Evolutionary conservation across 257 asterid species (phyloP).

Genomic region (Apocynum venetum): DNA sequence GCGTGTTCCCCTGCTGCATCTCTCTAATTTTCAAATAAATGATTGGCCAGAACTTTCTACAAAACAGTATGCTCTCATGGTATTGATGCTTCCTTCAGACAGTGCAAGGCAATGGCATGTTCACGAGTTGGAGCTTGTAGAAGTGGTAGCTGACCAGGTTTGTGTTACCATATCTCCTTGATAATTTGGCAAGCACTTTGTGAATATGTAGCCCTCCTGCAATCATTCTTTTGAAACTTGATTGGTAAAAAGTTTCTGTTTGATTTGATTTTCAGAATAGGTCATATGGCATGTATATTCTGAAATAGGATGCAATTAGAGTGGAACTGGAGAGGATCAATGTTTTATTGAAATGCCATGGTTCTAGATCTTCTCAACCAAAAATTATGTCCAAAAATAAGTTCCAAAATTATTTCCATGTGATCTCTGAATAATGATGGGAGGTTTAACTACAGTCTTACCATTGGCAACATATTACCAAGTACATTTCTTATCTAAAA

Average conservation of each 20-base stretch:
- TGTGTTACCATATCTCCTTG: conserved; percentile 4
- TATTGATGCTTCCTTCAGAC: conserved; percentile 89
- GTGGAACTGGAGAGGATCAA: neutral
- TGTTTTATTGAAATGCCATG: neutral
- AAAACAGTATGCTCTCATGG: conserved; percentile 91
- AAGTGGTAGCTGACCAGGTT: conserved; percentile 99
- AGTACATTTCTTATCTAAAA: neutral
- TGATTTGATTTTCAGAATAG: neutral
- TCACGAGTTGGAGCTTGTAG: conserved; percentile 96
- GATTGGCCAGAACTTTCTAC: conserved; percentile 98
- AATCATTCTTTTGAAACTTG: neutral
- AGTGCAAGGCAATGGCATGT: conserved; percentile 98
- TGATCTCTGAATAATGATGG: too few relatives aligned
- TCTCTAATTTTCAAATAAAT: conserved; percentile 84
- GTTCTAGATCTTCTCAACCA: neutral
- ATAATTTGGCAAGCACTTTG: neutral
- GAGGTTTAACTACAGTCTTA: neutral
- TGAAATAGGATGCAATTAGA: neutral
- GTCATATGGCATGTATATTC: neutral
- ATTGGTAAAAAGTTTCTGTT: neutral
- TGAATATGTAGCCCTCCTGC: too few relatives aligned
- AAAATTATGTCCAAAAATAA: neutral
- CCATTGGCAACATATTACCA: neutral
- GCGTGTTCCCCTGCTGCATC: conserved; percentile 85
- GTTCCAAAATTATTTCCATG: neutral